Base-by-base conservation (phyloP, 176 grass and related monocot species). In the Zoysia pacifica region DNA sequence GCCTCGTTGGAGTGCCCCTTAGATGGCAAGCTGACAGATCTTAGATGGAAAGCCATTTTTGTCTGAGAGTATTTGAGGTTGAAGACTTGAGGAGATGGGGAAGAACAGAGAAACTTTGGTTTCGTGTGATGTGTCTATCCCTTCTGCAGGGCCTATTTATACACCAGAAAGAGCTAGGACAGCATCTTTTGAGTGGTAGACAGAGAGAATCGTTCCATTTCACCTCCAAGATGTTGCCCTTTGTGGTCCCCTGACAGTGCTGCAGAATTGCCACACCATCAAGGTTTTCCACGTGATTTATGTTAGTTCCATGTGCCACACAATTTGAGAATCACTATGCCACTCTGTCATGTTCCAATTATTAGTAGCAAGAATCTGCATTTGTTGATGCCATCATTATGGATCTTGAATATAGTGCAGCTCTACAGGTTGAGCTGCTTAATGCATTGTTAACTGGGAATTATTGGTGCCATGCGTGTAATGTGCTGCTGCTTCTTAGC, bases 21-120 rank as follows among this genome's bases (percentile, higher is more conserved):
- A 2, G 84, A 87, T 16, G 89, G 89, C 66, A 87, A 72, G 20
- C 84, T 87, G 6, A 87, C 64, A 59, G 80, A 87, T 60, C 89
- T 54, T 44, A 77, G 75, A 52, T 87, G 84, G 50, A 18, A 88
- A 79, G 86, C 80, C 86, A 88, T 87, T 59, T 62, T 63, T 76
- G 52, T 59, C 2, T 46, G 77, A 16, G 49, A 48, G 58, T 52
- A 9, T 43, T 0, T 66, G 60, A 59, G 43, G 50, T 38, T 70
- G 19, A 54, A 41, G 61, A 54, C 4, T 68, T 70, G 39, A 76
- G 80, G 5, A 28, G 42, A 51, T 58, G 48, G 7, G 61, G 36
- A 87, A 73, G 50, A 78, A 43, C 35, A 58, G 7, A 58, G 51
- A 56, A 62, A 15, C 8, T 48, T 65, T 56, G 50, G 13, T 41